Percentiles rank a stretch among this genome's conserved stretches.
phyloP scores from a whole-genome alignment of 1,139 yeast species.

The Scheffersomyces segobiensis region DNA sequence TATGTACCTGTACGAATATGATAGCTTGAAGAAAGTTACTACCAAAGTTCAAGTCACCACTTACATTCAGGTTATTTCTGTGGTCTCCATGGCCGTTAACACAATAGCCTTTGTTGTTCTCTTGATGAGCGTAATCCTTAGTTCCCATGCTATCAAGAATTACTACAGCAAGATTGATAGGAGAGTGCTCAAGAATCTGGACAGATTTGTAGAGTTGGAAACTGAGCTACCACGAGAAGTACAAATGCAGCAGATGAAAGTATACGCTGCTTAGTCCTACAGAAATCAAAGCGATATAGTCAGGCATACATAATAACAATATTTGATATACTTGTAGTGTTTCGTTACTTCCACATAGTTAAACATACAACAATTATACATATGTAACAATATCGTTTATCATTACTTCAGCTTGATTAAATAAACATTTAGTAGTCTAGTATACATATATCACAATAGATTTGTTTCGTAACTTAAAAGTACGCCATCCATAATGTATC shows the following conservation, averaged over 20 bases:
- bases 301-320: not conserved
- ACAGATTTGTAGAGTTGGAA: not conserved
- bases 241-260: constrained; percentile 3
- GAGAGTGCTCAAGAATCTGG: constrained; percentile 2
- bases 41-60: constrained; percentile 27
- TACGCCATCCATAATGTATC: constrained; percentile 98
- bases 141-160: constrained; percentile 15
- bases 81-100: constrained; percentile 10
- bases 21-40: constrained; percentile 10
- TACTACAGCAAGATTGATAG: constrained; percentile 22
- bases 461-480: constrained; percentile 36
- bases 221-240: constrained; percentile 2
- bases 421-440: not conserved
- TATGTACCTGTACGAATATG: constrained; percentile 30
- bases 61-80: constrained; percentile 18
- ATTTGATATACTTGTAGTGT: not conserved
- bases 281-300: not conserved
- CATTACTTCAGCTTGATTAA: not conserved
- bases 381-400: not conserved
- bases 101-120: constrained; percentile 9
- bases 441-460: not conserved
- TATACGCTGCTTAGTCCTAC: not conserved
- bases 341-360: not conserved
- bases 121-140: constrained; percentile 6
- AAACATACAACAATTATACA: not conserved